phyloP scores from a whole-genome alignment of 192 early-diverging fungal genomes.

The Backusella parvicylindrica region DNA sequence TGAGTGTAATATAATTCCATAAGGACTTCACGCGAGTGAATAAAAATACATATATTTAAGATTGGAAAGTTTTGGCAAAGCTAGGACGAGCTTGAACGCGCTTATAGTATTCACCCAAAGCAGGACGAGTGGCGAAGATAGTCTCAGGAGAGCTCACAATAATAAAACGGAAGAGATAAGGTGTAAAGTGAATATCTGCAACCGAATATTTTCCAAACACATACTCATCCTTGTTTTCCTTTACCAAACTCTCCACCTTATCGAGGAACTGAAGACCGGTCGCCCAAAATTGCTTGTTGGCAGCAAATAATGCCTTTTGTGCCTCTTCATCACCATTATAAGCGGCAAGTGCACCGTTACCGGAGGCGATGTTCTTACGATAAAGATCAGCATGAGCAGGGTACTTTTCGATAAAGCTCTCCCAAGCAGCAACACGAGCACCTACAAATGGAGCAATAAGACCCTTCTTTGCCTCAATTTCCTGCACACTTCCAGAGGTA shows the following conservation, averaged over 20 bases:
- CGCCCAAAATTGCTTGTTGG: background rate
- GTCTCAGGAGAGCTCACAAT: background rate
- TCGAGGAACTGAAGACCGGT: background rate
- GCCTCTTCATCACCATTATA: conserved; percentile 5
- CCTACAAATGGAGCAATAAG: background rate
- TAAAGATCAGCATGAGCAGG: conserved; percentile 8
- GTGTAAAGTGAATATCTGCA: conserved; percentile 15
- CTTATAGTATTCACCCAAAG: conserved; percentile 7
- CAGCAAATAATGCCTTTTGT: background rate
- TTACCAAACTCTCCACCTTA: background rate
- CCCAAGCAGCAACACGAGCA: conserved; percentile 6
- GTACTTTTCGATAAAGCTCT: background rate
- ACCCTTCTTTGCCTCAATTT: background rate
- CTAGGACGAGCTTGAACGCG: conserved; percentile 5
- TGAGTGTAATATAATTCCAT: background rate
- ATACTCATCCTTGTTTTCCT: background rate
- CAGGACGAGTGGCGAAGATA: conserved; percentile 10
- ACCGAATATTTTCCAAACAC: conserved; percentile 6
- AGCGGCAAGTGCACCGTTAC: background rate
- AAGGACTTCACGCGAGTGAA: background rate
- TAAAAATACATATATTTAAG: background rate
- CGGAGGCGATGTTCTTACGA: background rate
- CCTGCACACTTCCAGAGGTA: background rate
- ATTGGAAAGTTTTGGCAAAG: background rate
- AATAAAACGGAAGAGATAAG: conserved; percentile 4